Evolutionary conservation across 495 filamentous ascomycete species (phyloP), one percentile per base, ranked within the genome.

Genomic region (Amniculicola lignicola): DNA sequence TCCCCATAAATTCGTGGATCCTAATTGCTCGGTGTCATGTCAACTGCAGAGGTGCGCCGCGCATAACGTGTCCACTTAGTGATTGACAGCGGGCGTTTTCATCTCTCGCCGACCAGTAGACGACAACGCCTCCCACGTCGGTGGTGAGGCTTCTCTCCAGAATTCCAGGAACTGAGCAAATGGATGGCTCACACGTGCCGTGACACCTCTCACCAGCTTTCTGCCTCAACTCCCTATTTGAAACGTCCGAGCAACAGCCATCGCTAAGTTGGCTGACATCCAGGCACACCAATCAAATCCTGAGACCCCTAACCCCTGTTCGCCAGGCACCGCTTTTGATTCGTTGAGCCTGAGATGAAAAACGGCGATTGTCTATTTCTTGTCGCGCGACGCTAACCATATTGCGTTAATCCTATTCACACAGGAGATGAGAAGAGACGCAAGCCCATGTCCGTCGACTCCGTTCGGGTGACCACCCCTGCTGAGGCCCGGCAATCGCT

Each of bases 271-370:
- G 37, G 12, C 18, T 19, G 15, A 9, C 38, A 21, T 38, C 39
- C 55, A 59, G 55, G 55, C 25, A 59, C 55, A 59, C 55, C 57
- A 54, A 60, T 54, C 39, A 60, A 12, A 21, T 23, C 27, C 3
- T 16, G n/a, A 24, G 18, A 37, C 33, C 6, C 22, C 21, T 24
- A 6, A 12, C 33, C 40, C 39, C 39, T 19, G 29, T 24, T 0
- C 18, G 3, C 22, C 57, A 54, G 49, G 41, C 57, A 49, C 41
- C 7, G 41, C n/a, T 19, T 1, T 21, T 23, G 4, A 59, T 59
- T 59, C 14, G 55, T 39, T 24, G 31, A 16, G 39, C 29, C 37
- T 19, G 55, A 59, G 55, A 59, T 59, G 46, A 59, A 15, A 12
- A 19, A 36, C 55, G 38, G 39, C 37, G 47, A 41, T 45, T 36